Percentiles rank a stretch among this genome's conserved stretches.
Evolutionary conservation across 1,139 yeast genomes (phyloP).

Genomic region (Taphrina flavorubra): DNA sequence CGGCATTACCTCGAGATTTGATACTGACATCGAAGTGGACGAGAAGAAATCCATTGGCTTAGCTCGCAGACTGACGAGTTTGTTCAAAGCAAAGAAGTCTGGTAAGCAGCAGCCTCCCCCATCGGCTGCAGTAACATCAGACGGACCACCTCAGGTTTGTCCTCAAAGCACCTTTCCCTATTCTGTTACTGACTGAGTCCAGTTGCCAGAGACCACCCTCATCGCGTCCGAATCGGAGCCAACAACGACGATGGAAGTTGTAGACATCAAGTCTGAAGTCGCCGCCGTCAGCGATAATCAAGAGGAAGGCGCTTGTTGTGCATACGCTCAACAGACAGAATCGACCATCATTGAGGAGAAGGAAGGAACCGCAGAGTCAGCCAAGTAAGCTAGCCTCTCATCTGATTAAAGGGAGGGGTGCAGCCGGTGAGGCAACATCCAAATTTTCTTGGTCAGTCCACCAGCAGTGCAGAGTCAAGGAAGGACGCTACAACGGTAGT

Average conservation of each 20-base stretch:
- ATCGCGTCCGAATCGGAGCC: slow-evolving; percentile 1
- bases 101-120: slow-evolving; percentile 1
- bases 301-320: neutral
- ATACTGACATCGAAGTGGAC: neutral
- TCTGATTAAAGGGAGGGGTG: too few species aligned
- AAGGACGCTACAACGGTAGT: neutral
- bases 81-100: slow-evolving; percentile 10
- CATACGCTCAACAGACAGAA: neutral
- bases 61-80: slow-evolving; percentile 11
- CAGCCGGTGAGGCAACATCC: too few species aligned
- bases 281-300: neutral
- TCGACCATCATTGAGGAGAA: slow-evolving; percentile 8
- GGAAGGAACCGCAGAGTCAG: neutral
- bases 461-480: neutral
- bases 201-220: slow-evolving; percentile 20
- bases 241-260: slow-evolving; percentile 2
- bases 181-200: neutral
- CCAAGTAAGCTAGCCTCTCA: neutral
- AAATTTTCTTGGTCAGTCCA: too few species aligned
- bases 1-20: neutral
- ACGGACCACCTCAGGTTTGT: slow-evolving; percentile 20
- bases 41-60: slow-evolving; percentile 17
- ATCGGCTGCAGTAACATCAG: neutral
- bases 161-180: neutral
- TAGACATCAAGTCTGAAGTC: neutral